These are phyloP conservation scores for Coniophora puteana DNA, from an alignment of 1,284 basidiomycete species.

Conservation along the genomic window DNA sequence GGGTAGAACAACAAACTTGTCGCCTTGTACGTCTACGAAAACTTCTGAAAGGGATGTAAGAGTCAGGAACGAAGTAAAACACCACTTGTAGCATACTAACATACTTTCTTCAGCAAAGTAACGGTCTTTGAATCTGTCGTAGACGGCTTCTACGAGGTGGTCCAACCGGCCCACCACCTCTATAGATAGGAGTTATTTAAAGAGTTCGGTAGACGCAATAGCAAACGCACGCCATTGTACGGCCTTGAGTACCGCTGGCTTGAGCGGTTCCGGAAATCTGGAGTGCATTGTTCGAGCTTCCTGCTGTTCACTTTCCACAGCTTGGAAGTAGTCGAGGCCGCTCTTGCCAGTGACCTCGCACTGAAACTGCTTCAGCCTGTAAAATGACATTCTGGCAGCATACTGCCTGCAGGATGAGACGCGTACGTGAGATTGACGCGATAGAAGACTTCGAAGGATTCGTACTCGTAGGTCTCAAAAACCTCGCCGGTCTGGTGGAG, in stretches of 20 bases:
- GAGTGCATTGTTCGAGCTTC: slow-evolving; percentile 87
- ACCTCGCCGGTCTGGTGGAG: slow-evolving; percentile 92
- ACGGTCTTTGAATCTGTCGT: slow-evolving; percentile 92
- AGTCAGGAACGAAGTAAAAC: slow-evolving; percentile 17
- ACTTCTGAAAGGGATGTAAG: slow-evolving; percentile 50
- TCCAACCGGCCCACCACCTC: slow-evolving; percentile 96
- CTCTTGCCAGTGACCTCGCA: slow-evolving; percentile 95
- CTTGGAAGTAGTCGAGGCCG: slow-evolving; percentile 91
- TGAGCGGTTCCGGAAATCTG: slow-evolving; percentile 90
- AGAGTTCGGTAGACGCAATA: slow-evolving; percentile 17
- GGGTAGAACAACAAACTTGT: slow-evolving; percentile 55
- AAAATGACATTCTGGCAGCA: slow-evolving; percentile 89
- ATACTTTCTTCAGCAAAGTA: slow-evolving; percentile 89
- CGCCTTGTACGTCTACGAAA: slow-evolving; percentile 78
- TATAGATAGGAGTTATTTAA: slow-evolving; percentile 32
- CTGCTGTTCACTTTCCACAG: slow-evolving; percentile 85
- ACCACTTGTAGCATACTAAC: slow-evolving; percentile 31
- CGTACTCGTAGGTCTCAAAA: slow-evolving; percentile 92
- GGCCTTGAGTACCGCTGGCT: slow-evolving; percentile 84
- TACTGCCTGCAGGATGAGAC: slow-evolving; percentile 63
- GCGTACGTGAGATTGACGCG: slow-evolving; percentile 20
- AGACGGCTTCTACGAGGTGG: slow-evolving; percentile 90
- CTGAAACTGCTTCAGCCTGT: slow-evolving; percentile 89
- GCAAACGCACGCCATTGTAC: slow-evolving; percentile 91
- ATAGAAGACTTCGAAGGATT: slow-evolving; percentile 15